A percentile compares a stretch with the other conserved stretches of the same genome.
phyloP scores from a whole-genome alignment of 306 rosid genomes.

The Neltuma alba region DNA sequence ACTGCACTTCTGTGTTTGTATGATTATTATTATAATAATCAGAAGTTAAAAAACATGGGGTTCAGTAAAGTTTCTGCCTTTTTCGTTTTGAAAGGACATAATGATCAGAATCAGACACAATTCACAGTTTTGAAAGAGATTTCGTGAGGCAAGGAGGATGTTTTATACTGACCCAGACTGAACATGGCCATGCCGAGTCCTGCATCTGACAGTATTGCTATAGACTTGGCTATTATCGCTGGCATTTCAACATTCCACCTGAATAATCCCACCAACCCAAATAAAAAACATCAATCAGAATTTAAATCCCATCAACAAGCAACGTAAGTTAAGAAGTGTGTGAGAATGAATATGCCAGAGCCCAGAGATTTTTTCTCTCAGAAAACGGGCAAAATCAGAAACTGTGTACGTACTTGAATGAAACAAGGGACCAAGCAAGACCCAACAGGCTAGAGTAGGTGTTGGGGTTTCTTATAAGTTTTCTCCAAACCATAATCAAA shows the following conservation, averaged over 20 bases:
- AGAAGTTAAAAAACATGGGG: background rate
- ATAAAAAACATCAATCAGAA: conserved; percentile 22
- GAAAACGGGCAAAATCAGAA: too few relatives aligned
- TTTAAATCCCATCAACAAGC: background rate
- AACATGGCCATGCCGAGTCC: conserved; percentile 99
- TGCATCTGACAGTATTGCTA: conserved; percentile 88
- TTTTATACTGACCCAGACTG: conserved; percentile 74
- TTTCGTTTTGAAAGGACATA: background rate
- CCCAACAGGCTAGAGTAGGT: conserved; percentile 86
- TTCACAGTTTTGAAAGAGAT: background rate
- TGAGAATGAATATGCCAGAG: background rate
- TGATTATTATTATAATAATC: background rate
- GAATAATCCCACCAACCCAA: conserved; percentile 17
- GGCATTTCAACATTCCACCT: conserved; percentile 90
- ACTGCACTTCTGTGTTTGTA: conserved; percentile 25
- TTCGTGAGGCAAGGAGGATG: conserved; percentile 4
- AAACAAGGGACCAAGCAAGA: conserved; percentile 85
- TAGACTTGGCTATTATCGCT: conserved; percentile 81
- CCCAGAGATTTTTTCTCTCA: background rate
- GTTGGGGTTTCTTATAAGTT: conserved; percentile 88
- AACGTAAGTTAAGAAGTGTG: too few relatives aligned
- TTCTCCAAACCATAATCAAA: conserved; percentile 95
- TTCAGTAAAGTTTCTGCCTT: conserved; percentile 16
- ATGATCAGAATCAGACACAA: conserved; percentile 10
- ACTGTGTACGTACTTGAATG: conserved; percentile 63